A percentile compares a stretch with the other conserved stretches of the same genome.
These are phyloP conservation scores for Ascochyta pisi DNA, from an alignment of 2,329 filamentous ascomycete genomes.

Conservation along the genomic window DNA sequence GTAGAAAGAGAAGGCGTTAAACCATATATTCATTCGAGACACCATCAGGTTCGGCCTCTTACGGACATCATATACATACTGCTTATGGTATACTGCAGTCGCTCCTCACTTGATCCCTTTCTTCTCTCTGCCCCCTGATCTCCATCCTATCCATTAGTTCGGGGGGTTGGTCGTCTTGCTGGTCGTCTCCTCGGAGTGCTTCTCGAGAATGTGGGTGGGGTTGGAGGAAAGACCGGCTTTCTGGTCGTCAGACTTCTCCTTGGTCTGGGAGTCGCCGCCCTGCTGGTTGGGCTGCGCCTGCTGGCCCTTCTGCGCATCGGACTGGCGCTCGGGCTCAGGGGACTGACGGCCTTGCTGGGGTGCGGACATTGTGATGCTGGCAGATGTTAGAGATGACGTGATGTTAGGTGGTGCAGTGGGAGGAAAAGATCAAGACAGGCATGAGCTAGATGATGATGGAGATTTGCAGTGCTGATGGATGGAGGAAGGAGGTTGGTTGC, in stretches of 20 bases:
- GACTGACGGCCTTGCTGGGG: conserved; percentile 75
- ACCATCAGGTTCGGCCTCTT: neutral
- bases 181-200: conserved; percentile 67
- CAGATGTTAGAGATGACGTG: conserved; percentile 10
- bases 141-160: neutral
- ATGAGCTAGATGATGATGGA: neutral
- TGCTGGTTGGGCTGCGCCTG: conserved; percentile 65
- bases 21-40: neutral
- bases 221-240: conserved; percentile 62
- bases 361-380: conserved; percentile 66
- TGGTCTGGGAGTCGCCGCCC: conserved; percentile 46
- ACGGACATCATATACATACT: neutral
- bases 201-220: conserved; percentile 69
- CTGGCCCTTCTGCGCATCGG: conserved; percentile 68
- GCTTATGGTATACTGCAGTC: neutral
- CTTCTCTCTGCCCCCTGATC: no score
- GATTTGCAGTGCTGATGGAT: neutral
- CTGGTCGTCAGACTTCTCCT: conserved; percentile 53
- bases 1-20: neutral
- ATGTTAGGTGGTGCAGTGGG: neutral
- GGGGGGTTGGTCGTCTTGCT: conserved; percentile 54
- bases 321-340: conserved; percentile 73
- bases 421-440: neutral
- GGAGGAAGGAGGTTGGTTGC: neutral
- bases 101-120: no score